Evolutionary conservation across 768 basidiomycete genomes (phyloP), one percentile per base, ranked within the genome.

Genomic region (Agrocybe chaxingu): DNA sequence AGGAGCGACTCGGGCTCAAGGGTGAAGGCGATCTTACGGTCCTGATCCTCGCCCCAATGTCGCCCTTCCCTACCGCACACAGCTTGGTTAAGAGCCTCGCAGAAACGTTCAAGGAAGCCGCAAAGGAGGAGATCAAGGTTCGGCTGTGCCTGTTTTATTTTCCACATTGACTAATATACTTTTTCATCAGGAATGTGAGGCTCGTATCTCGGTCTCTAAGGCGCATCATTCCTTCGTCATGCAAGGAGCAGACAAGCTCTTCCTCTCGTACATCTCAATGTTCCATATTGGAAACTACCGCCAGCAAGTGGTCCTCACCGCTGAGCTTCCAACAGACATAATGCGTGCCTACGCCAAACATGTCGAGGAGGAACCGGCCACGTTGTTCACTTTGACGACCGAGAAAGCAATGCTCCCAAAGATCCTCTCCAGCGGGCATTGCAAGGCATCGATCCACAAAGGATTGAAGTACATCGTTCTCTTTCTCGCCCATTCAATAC

Each of bases 41-140:
- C 7, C 58, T 76, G 18, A 53, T 59, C 32, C 74, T 70, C 39
- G 69, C 72, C 13, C 64, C 66, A 13, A 75, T 72, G 70, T 71
- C 72, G 7, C 75, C 74, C 1, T 77, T 73, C 57, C 62, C 61
- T n/a, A 61, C 60, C 2, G 53, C 56, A 0, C 58, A 49, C 3
- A 60, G 66, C 35, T 69, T 72, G 40, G 56, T 63, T 1, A 36
- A 57, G 11, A 56, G 62, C 19, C 49, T 78, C 16, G 67, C 65
- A 3, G 55, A 70, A n/a, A 57, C 56, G 1, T 72, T 77, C 54
- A 54, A 62, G 43, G 38, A 62, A 13, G 63, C 66, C 2, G 53
- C 67, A 1, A 57, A 69, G 44, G 67, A 72, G 33, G 69, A 72
- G 50, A 56, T 68, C 34, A 53, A 70, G 57, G 69, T 75, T 42